phyloP scores from a whole-genome alignment of 169 alveolate species.

The Plasmodium knowlesi region DNA sequence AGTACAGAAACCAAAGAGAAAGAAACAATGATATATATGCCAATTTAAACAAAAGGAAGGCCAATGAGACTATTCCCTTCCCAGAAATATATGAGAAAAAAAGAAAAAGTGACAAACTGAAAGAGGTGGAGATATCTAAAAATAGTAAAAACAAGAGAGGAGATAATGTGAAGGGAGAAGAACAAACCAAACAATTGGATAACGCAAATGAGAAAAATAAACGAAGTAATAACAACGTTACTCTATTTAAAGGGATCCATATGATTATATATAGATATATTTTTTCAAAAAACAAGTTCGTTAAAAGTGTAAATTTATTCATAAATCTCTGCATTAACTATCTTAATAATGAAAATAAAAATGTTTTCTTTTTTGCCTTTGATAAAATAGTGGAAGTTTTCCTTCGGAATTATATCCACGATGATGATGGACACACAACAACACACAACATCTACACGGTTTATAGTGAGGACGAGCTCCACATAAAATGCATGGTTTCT shows the following conservation, averaged over 20 bases:
- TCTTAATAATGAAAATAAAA: conserved; percentile 61
- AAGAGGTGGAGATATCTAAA: not conserved
- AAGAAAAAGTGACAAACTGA: conserved; percentile 1
- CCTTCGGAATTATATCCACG: conserved; percentile 36
- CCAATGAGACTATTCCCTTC: conserved; percentile 61
- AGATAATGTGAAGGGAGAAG: not conserved
- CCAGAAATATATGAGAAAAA: conserved; percentile 73
- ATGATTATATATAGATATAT: conserved; percentile 54
- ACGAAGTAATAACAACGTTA: conserved; percentile 11
- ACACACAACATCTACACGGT: conserved; percentile 38
- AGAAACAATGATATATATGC: conserved; percentile 24
- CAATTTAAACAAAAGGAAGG: conserved; percentile 55
- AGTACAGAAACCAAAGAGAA: conserved; percentile 8
- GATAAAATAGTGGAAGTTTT: conserved; percentile 33
- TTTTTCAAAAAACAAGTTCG: conserved; percentile 57
- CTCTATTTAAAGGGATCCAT: conserved; percentile 52
- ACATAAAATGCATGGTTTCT: conserved; percentile 67
- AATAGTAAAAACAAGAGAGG: not conserved
- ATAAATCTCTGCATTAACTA: conserved; percentile 58
- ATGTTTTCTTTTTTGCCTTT: conserved; percentile 50
- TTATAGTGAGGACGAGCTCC: conserved; percentile 40
- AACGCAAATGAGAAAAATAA: not conserved
- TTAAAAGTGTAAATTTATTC: conserved; percentile 40
- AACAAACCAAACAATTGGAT: not conserved
- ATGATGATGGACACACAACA: conserved; percentile 6